Base-by-base conservation (phyloP, 179 eudicot genomes). In the Carnegiea gigantea region DNA sequence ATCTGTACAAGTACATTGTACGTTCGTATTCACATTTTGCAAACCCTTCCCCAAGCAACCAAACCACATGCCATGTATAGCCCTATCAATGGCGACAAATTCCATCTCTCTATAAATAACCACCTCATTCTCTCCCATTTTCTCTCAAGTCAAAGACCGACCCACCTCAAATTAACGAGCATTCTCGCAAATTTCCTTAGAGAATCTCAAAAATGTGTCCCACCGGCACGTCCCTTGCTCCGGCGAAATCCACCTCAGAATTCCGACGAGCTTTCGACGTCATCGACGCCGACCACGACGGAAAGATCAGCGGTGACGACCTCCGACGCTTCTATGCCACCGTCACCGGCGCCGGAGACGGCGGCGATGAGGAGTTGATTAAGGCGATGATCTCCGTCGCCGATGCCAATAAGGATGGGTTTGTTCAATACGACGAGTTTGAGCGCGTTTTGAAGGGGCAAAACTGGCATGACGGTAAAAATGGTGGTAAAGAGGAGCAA, bases 271-370 rank as follows among this genome's bases (percentile, higher is more conserved):
- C 97, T 0, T 94, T 94, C 85, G 88, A 90, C 48, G 89, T 91
- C 9, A 86, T 95, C 17, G 98, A 95, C 83, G 86, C 78, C 2
- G 98, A 93, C 87, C 87, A 73, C 73, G 98, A 95, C 82, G 98
- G 98, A 0, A 87, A 82, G 10, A 95, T 95, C 78, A 88, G 98
- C 89, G 57, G 76, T n/a, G 90, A 86, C 23, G 98, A 95, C 79
- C 93, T 95, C 75, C 86, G 87, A 6, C 23, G 88, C 15, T 91
- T 90, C 79, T 93, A 90, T 85, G 73, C 87, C 1, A 18, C 33
- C 26, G 53, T 73, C 36, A 4, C 60, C 36, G 14, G 53, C 70
- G 53, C 60, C 36, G 14, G 60, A 70, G 85, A 33, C 10, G 36
- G 40, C 36, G 9, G 76, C 0, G 82, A 80, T n/a, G 92, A 89